Conservation (phyloP, 805 yeast genomes). For the Clavispora phyllophila region DNA sequence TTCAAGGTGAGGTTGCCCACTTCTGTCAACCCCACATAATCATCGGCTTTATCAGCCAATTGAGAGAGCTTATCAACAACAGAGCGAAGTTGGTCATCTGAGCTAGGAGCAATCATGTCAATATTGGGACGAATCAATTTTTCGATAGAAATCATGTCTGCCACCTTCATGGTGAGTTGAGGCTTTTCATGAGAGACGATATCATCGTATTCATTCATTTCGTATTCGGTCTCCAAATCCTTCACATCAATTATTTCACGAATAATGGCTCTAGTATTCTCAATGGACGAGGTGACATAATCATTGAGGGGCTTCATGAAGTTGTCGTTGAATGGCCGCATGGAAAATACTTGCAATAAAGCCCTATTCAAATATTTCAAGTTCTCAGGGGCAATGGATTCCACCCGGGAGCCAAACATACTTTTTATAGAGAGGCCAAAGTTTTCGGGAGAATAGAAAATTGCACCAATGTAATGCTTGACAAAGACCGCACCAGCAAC, state of each 20-base stretch:
- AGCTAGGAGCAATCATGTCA: conserved; percentile 41
- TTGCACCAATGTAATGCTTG: conserved; percentile 43
- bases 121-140: conserved; percentile 37
- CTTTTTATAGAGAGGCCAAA: conserved; percentile 43
- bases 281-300: conserved; percentile 50
- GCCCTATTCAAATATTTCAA: conserved; percentile 53
- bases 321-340: conserved; percentile 66
- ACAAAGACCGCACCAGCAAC: conserved; percentile 64
- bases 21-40: conserved; percentile 45
- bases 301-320: conserved; percentile 79
- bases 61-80: conserved; percentile 38
- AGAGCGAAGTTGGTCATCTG: conserved; percentile 52
- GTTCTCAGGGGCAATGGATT: conserved; percentile 40
- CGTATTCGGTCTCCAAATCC: conserved; percentile 55
- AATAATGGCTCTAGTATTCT: conserved; percentile 42
- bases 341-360: conserved; percentile 58
- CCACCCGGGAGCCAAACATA: conserved; percentile 1
- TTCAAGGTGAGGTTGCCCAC: conserved; percentile 50
- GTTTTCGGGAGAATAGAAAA: conserved; percentile 50
- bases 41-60: conserved; percentile 32
- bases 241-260: conserved; percentile 47
- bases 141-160: conserved; percentile 44
- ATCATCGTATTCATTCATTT: conserved; percentile 65
- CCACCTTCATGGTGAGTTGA: conserved; percentile 36
- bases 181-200: conserved; percentile 48